Evolutionary conservation across 345 rosid species (phyloP).

Genomic region (Rhodamnia rubescens): DNA sequence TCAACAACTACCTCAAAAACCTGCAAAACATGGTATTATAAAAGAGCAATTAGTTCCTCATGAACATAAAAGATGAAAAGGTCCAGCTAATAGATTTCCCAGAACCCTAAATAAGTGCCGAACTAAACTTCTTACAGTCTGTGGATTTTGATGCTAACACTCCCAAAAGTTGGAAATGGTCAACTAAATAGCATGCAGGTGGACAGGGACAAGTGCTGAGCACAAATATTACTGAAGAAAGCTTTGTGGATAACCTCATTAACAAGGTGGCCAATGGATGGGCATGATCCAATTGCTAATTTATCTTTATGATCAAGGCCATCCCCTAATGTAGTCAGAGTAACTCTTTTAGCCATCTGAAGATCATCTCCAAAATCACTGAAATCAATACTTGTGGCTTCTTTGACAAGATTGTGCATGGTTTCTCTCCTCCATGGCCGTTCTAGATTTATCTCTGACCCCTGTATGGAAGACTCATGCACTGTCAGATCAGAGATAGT

Average conservation of each 20-base stretch:
- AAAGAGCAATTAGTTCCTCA: background rate
- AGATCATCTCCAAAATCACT: constrained; percentile 46
- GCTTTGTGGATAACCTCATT: constrained; percentile 53
- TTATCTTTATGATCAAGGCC: constrained; percentile 61
- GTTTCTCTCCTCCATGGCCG: constrained; percentile 96
- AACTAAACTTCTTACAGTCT: background rate
- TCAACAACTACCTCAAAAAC: constrained; percentile 85
- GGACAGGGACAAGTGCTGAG: background rate
- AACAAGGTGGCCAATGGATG: constrained; percentile 79
- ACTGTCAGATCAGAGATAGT: background rate
- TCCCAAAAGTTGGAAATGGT: background rate
- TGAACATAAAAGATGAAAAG: background rate
- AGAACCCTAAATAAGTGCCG: background rate
- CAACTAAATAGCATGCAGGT: background rate
- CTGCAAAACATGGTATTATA: constrained; percentile 13
- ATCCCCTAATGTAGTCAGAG: constrained; percentile 37
- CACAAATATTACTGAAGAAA: background rate
- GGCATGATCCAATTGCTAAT: constrained; percentile 52
- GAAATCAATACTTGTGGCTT: constrained; percentile 63
- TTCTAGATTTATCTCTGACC: constrained; percentile 62
- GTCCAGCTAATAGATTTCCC: background rate
- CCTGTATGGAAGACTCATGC: constrained; percentile 26
- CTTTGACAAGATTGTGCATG: constrained; percentile 91
- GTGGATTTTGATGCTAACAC: background rate
- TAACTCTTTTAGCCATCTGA: constrained; percentile 46